phyloP scores from a whole-genome alignment of 2,329 filamentous ascomycete species.

The Pseudopithomyces chartarum region DNA sequence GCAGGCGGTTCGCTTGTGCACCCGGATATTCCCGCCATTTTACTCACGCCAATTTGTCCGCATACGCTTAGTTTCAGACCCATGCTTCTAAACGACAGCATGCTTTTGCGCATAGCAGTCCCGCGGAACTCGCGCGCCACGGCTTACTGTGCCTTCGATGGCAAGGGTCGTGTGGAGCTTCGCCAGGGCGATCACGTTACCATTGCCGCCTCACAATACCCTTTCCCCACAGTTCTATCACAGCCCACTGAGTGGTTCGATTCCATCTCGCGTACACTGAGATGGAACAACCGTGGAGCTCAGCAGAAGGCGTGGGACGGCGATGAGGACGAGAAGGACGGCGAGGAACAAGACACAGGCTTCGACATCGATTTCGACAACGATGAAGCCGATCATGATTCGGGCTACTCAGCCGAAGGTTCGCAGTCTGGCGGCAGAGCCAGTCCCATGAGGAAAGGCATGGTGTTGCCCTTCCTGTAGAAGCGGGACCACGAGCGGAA shows the following conservation, averaged over 20 bases:
- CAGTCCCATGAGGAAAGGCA: slow-evolving; percentile 43
- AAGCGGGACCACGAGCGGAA: neutral
- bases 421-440: slow-evolving; percentile 40
- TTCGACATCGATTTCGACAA: slow-evolving; percentile 99
- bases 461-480: slow-evolving; percentile 39
- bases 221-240: slow-evolving; percentile 93
- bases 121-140: slow-evolving; percentile 85
- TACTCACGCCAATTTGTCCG: slow-evolving; percentile 95
- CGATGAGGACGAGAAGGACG: slow-evolving; percentile 51
- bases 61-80: slow-evolving; percentile 96
- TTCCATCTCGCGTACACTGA: slow-evolving; percentile 85
- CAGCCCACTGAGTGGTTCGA: slow-evolving; percentile 95
- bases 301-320: slow-evolving; percentile 83
- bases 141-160: slow-evolving; percentile 96
- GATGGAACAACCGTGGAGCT: slow-evolving; percentile 94
- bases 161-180: slow-evolving; percentile 92
- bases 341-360: slow-evolving; percentile 59
- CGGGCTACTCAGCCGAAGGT: slow-evolving; percentile 46
- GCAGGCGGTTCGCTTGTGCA: slow-evolving; percentile 95
- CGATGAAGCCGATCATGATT: slow-evolving; percentile 52
- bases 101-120: slow-evolving; percentile 87
- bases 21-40: slow-evolving; percentile 93
- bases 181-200: slow-evolving; percentile 94
- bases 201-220: slow-evolving; percentile 93
- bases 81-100: slow-evolving; percentile 95